These are phyloP conservation scores for Fusarium nelsonii DNA, from an alignment of 2,329 filamentous ascomycete genomes.

Conservation along the genomic window DNA sequence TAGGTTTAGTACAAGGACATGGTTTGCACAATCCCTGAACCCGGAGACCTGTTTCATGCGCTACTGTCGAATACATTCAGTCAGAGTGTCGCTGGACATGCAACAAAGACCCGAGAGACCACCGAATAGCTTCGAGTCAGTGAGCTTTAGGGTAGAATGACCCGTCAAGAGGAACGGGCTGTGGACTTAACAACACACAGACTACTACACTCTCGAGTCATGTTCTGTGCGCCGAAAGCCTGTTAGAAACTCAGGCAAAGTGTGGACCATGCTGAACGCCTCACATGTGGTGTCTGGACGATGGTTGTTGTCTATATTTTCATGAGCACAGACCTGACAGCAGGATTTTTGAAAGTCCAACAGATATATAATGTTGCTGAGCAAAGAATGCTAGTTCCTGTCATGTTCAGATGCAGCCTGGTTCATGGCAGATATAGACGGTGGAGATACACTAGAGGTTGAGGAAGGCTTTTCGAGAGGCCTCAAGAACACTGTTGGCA, in stretches of 20 bases:
- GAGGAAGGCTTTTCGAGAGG: not conserved
- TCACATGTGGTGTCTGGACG: not conserved
- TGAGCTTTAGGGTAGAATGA: not conserved
- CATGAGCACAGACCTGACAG: not conserved
- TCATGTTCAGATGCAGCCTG: constrained; percentile 1
- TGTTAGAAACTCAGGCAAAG: not conserved
- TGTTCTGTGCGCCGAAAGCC: not conserved
- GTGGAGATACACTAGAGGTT: not conserved
- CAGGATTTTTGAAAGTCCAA: not conserved
- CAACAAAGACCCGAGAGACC: constrained; percentile 3
- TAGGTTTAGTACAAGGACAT: constrained; percentile 27
- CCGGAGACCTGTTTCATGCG: constrained; percentile 38
- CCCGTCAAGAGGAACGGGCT: not conserved
- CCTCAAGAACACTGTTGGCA: not conserved
- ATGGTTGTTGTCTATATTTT: not conserved
- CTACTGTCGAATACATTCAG: constrained; percentile 11
- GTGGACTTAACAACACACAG: not conserved
- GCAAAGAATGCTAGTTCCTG: not conserved
- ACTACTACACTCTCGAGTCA: not conserved
- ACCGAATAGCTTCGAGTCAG: not conserved
- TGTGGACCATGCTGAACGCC: not conserved
- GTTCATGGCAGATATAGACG: constrained; percentile 1
- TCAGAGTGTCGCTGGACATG: constrained; percentile 13
- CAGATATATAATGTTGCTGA: not conserved
- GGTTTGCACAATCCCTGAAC: constrained; percentile 26